Percentiles rank a stretch among this genome's conserved stretches.
phyloP scores from a whole-genome alignment of 495 filamentous ascomycete genomes.

The Choiromyces venosus region DNA sequence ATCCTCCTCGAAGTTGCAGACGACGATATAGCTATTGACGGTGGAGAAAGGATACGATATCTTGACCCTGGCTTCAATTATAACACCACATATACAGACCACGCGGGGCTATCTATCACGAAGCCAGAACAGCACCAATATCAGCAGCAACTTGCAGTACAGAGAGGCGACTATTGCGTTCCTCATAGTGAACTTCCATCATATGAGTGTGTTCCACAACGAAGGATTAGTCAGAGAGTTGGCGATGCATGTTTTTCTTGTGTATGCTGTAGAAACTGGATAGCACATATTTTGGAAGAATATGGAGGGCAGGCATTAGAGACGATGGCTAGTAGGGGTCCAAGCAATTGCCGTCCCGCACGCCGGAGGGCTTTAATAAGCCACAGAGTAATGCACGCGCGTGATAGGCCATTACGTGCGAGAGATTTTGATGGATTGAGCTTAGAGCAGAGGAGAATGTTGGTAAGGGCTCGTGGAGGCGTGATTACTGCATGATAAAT shows the following conservation, averaged over 20 bases:
- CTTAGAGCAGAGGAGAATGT: slow-evolving; percentile 18
- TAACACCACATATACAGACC: slow-evolving; percentile 24
- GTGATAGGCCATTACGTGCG: slow-evolving; percentile 20
- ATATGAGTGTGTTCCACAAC: slow-evolving; percentile 11
- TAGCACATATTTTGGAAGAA: slow-evolving; percentile 1
- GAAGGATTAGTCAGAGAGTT: background rate
- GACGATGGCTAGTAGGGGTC: background rate
- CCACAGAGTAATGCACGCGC: background rate
- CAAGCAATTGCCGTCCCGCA: background rate
- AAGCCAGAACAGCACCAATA: slow-evolving; percentile 1
- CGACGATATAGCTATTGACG: slow-evolving; percentile 6
- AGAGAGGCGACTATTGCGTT: slow-evolving; percentile 31
- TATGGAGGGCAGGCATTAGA: background rate
- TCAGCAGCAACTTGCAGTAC: slow-evolving; percentile 21
- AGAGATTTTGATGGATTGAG: slow-evolving; percentile 28
- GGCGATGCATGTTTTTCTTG: slow-evolving; percentile 28
- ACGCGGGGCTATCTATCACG: slow-evolving; percentile 20
- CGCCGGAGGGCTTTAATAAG: background rate
- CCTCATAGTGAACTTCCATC: slow-evolving; percentile 18
- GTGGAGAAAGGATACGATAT: slow-evolving; percentile 18
- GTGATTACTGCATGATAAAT: background rate
- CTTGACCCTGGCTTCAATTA: slow-evolving; percentile 27
- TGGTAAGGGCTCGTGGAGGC: background rate
- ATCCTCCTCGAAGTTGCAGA: slow-evolving; percentile 28
- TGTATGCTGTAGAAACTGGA: slow-evolving; percentile 29